Evolutionary conservation across 768 basidiomycete species (phyloP).

Genomic region (Clavaria fumosa): DNA sequence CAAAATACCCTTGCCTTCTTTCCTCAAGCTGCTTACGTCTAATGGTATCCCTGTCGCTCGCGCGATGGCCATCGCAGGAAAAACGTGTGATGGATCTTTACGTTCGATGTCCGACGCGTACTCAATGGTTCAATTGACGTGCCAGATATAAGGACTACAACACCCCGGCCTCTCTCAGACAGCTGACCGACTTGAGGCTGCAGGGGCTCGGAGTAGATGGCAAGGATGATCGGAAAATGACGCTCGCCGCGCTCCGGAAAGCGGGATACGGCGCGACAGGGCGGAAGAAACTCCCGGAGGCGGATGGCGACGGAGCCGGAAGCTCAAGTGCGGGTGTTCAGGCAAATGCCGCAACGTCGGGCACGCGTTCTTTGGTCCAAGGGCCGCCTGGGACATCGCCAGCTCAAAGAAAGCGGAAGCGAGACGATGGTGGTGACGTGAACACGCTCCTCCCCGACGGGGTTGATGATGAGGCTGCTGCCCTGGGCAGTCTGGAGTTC

Average conservation of each 20-base stretch:
- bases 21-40: slow-evolving; percentile 48
- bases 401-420: slow-evolving; percentile 34
- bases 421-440: slow-evolving; percentile 31
- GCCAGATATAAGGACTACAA: slow-evolving; percentile 60
- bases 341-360: slow-evolving; percentile 7
- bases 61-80: slow-evolving; percentile 56
- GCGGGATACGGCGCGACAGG: slow-evolving; percentile 34
- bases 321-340: slow-evolving; percentile 10
- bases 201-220: slow-evolving; percentile 39
- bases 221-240: slow-evolving; percentile 47
- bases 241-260: slow-evolving; percentile 45
- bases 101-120: too few relatives aligned
- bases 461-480: slow-evolving; percentile 33
- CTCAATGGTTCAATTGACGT: too few relatives aligned
- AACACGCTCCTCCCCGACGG: slow-evolving; percentile 46
- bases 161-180: slow-evolving; percentile 39
- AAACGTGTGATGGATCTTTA: too few relatives aligned
- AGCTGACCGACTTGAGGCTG: slow-evolving; percentile 47
- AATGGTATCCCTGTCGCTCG: slow-evolving; percentile 42
- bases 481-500: slow-evolving; percentile 48
- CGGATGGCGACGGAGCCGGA: slow-evolving; percentile 5
- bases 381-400: slow-evolving; percentile 24
- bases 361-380: slow-evolving; percentile 2
- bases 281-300: slow-evolving; percentile 9
- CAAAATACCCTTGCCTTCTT: slow-evolving; percentile 40